phyloP scores from a whole-genome alignment of 148 eudicot genomes.

The Drosera capensis region DNA sequence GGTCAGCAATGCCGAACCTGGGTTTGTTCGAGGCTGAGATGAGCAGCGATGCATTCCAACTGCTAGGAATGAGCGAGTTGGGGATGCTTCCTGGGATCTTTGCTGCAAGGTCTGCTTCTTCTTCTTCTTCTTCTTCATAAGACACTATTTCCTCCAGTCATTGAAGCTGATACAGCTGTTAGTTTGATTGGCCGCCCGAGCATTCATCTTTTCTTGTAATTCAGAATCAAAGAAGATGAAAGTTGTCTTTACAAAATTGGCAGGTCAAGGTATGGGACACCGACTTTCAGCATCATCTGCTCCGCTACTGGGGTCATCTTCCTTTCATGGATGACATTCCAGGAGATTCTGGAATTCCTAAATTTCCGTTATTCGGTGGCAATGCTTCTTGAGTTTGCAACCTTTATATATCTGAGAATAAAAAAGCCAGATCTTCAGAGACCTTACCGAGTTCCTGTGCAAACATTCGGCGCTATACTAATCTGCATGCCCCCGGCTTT shows the following conservation, averaged over 20 bases:
- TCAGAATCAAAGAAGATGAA: background rate
- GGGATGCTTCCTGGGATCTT: conserved; percentile 68
- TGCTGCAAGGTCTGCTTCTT: conserved; percentile 28
- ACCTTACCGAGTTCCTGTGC: conserved; percentile 56
- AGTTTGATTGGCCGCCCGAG: background rate
- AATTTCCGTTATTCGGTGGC: conserved; percentile 60
- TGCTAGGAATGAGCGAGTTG: conserved; percentile 80
- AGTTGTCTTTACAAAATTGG: conserved; percentile 11
- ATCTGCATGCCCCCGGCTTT: conserved; percentile 60
- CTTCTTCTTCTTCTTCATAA: background rate
- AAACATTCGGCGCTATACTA: conserved; percentile 35
- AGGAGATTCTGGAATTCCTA: conserved; percentile 59
- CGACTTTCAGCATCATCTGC: conserved; percentile 60
- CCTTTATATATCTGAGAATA: conserved; percentile 48
- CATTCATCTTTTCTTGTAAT: background rate
- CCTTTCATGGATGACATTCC: conserved; percentile 74
- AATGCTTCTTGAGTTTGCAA: conserved; percentile 75
- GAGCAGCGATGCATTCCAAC: conserved; percentile 76
- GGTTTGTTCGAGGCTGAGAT: conserved; percentile 83
- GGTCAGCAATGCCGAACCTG: conserved; percentile 64
- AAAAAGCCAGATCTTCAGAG: conserved; percentile 48
- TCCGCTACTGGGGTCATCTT: conserved; percentile 68
- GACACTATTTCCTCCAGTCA: conserved; percentile 1
- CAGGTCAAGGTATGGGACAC: conserved; percentile 72
- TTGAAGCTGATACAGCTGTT: background rate